Evolutionary conservation across 257 asterid genomes (phyloP).

Genomic region (Mitragyna speciosa): DNA sequence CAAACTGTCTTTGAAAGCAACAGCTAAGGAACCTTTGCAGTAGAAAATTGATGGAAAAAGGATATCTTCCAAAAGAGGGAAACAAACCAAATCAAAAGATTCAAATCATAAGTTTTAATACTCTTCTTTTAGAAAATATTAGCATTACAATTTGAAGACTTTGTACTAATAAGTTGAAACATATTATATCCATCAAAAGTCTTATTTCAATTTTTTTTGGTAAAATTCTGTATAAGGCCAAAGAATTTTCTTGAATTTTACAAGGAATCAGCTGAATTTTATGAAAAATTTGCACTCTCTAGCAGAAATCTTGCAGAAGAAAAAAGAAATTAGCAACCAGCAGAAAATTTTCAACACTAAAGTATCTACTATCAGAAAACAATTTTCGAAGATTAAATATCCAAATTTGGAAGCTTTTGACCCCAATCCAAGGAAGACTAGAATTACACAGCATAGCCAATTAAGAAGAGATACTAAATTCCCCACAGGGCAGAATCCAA

Average conservation of each 20-base stretch:
- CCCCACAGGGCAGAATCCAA: not conserved
- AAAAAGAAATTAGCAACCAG: not conserved
- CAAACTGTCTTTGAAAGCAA: constrained; percentile 64
- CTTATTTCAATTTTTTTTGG: not conserved
- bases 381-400: not conserved
- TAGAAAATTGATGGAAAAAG: constrained; percentile 31
- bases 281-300: not conserved
- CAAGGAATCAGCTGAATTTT: constrained; percentile 2
- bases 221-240: not conserved
- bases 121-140: constrained; percentile 13
- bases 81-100: constrained; percentile 31
- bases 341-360: not conserved
- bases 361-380: not conserved
- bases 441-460: not conserved
- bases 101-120: constrained; percentile 16
- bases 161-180: constrained; percentile 6
- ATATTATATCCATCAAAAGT: not conserved
- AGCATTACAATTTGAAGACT: not conserved
- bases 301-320: not conserved
- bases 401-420: not conserved
- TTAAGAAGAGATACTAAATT: not conserved
- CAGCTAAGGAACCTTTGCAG: constrained; percentile 37
- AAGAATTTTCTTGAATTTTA: constrained; percentile 9
- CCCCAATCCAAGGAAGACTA: not conserved
- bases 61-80: constrained; percentile 42